Base-by-base conservation (phyloP, 371 early-diverging fungal species). In the Mortierella sp. region DNA sequence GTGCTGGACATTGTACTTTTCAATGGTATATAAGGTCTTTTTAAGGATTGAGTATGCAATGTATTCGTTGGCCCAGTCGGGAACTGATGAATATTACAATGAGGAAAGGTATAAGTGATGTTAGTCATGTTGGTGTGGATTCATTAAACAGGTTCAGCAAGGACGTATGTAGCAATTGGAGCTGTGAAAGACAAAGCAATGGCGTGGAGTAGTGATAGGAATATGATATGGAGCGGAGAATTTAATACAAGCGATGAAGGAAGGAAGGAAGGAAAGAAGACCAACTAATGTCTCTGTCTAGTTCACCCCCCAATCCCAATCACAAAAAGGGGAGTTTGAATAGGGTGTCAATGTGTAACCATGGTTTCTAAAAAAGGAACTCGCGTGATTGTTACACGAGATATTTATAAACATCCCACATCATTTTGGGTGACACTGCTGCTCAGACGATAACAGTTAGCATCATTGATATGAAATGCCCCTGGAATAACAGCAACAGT, bases 31-130 rank as follows among this genome's bases (percentile, higher is more conserved):
- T 40, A 81, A 76, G 0, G 72, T 81, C 72, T 81, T 81, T 47
- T 81, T 81, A 9, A 81, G 63, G 24, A 75, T 69, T 13, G 81
- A 75, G 28, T 81, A 81, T n/a, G 81, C 81, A 47, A 81, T 58
- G 72, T 81, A 81, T 45, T 75, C 81, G 63, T 47, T 75, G 63
- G 81, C 81, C 81, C 81, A 81, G 64, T 81, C 81, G 36, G 81
- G 81, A n/a, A 81, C 81, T 81, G 65, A 28, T 15, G 32, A 6
- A 58, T 40, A 58, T 38, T 19, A 11, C 11, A 45, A 16, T 45
- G 45, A 45, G 45, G 21, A 9, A 24, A 22, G 45, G 45, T n/a
- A n/a, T n/a, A n/a, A n/a, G n/a, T n/a, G n/a, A n/a, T n/a, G 22
- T 22, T 32, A 32, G 22, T 33, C 57, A 48, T 38, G 50, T 24